Evolutionary conservation across 306 rosid species (phyloP).

Genomic region (Arachis stenosperma): DNA sequence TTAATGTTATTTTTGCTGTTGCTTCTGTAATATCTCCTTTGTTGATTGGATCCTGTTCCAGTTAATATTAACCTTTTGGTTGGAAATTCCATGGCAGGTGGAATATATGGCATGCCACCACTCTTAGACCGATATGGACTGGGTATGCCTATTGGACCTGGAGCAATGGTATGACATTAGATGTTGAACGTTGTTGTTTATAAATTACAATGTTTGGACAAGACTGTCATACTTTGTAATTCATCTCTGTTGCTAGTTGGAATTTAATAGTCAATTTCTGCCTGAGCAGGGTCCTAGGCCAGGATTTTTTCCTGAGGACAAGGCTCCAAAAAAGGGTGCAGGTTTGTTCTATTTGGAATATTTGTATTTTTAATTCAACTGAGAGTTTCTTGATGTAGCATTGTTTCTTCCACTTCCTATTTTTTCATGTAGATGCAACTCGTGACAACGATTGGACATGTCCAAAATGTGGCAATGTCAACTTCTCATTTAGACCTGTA

Average conservation of each 20-base stretch:
- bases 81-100: conserved; percentile 59
- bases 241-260: conserved; percentile 9
- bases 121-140: conserved; percentile 87
- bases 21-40: conserved; percentile 18
- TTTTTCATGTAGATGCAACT: conserved; percentile 56
- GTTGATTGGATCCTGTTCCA: conserved; percentile 18
- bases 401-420: not conserved
- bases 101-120: conserved; percentile 86
- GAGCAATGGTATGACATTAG: conserved; percentile 69
- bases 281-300: conserved; percentile 80
- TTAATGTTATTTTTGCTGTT: conserved; percentile 7
- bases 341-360: conserved; percentile 49
- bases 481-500: conserved; percentile 89
- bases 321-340: conserved; percentile 67
- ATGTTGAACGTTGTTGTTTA: conserved; percentile 5
- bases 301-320: conserved; percentile 78
- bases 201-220: not conserved
- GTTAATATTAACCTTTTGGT: conserved; percentile 17
- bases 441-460: conserved; percentile 99
- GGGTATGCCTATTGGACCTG: conserved; percentile 89
- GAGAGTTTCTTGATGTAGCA: conserved; percentile 7
- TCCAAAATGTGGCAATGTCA: conserved; percentile 97
- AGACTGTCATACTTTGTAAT: not conserved
- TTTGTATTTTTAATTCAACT: conserved; percentile 10
- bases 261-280: conserved; percentile 36